Conservation (phyloP, 305 asterid genomes). For the Solanum aculeatissimum region DNA sequence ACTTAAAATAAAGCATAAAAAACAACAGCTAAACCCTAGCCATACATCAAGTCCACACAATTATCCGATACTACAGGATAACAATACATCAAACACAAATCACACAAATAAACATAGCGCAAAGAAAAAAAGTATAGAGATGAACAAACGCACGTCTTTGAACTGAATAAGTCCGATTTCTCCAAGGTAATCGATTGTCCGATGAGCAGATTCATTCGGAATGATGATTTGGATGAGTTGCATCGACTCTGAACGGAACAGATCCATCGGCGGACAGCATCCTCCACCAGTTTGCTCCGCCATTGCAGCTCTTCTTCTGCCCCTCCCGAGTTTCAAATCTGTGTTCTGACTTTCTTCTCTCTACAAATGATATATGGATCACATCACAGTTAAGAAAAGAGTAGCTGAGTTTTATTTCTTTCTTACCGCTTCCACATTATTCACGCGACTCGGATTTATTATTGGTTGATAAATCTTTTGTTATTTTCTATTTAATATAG, state of each 20-base stretch:
- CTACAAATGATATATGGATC: background rate
- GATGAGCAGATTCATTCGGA: slow-evolving; percentile 94
- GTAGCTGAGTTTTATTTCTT: background rate
- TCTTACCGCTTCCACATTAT: slow-evolving; percentile 2
- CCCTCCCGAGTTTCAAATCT: slow-evolving; percentile 7
- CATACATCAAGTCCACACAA: background rate
- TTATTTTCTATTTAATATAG: background rate
- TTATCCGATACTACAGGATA: background rate
- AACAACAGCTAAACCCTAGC: background rate
- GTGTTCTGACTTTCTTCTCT: background rate
- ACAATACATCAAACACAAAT: background rate
- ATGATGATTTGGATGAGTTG: slow-evolving; percentile 92
- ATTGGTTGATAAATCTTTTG: background rate
- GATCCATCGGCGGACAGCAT: slow-evolving; percentile 98
- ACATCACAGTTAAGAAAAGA: background rate
- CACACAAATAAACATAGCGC: background rate
- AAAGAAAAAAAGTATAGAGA: background rate
- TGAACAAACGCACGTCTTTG: slow-evolving; percentile 56
- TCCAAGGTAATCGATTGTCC: slow-evolving; percentile 75
- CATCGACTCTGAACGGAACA: slow-evolving; percentile 99
- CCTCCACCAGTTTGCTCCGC: slow-evolving; percentile 58
- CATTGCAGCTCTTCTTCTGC: slow-evolving; percentile 28
- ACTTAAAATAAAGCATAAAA: background rate
- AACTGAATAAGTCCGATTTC: slow-evolving; percentile 87
- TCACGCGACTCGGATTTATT: background rate